A percentile compares a stretch with the other conserved stretches of the same genome.
Evolutionary conservation across 2,329 filamentous ascomycete species (phyloP).

Genomic region (Sporothrix dimorphospora): DNA sequence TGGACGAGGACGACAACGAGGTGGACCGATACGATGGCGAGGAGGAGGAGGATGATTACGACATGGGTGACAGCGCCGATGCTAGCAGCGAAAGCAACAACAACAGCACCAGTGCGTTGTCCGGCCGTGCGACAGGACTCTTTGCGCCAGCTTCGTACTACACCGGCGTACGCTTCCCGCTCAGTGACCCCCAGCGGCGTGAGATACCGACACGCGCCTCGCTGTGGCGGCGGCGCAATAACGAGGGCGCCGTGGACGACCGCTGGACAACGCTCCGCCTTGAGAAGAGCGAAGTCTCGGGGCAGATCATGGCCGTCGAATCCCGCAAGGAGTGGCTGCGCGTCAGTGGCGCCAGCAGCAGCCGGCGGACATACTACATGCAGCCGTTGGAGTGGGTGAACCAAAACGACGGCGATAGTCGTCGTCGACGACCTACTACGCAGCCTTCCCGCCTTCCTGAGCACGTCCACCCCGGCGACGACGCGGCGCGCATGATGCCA

Average conservation of each 20-base stretch:
- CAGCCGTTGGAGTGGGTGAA: constrained; percentile 50
- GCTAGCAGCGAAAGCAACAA: not conserved
- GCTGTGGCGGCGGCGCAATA: constrained; percentile 68
- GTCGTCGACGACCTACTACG: constrained; percentile 40
- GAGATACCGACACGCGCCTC: constrained; percentile 49
- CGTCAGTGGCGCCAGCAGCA: constrained; percentile 51
- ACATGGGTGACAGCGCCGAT: not conserved
- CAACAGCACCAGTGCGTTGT: not conserved
- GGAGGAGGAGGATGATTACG: not conserved
- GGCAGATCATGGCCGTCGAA: constrained; percentile 65
- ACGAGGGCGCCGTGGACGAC: constrained; percentile 73
- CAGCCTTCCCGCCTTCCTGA: constrained; percentile 39
- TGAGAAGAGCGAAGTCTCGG: constrained; percentile 61
- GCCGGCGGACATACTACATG: constrained; percentile 68
- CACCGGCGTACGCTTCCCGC: constrained; percentile 64
- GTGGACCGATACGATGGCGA: not conserved
- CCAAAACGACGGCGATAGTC: not conserved
- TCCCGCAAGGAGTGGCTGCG: constrained; percentile 67
- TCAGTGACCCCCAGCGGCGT: constrained; percentile 47
- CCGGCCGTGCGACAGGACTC: not conserved
- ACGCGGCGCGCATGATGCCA: constrained; percentile 45
- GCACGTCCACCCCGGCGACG: constrained; percentile 54
- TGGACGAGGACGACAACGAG: not conserved
- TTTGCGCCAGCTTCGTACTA: constrained; percentile 63
- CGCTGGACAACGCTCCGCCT: constrained; percentile 71